Percentiles rank a stretch among this genome's conserved stretches.
Conservation (phyloP, 208 protist species). For the Naegleria fowleri region DNA sequence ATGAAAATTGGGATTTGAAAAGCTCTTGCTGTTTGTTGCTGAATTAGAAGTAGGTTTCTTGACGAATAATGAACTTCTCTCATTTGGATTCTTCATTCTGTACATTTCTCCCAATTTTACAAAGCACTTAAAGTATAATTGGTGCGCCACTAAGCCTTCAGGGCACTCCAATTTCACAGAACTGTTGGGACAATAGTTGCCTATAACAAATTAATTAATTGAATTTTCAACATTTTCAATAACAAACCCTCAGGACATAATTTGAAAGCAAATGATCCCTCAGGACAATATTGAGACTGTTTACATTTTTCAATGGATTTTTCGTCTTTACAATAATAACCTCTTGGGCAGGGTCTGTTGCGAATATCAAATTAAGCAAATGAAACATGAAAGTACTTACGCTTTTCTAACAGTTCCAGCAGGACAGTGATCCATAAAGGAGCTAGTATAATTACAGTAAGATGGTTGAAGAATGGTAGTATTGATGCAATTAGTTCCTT, state of each 20-base stretch:
- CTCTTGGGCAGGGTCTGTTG: background rate
- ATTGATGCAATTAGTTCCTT: background rate
- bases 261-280: background rate
- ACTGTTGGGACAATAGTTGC: too few species aligned
- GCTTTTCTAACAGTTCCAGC: background rate
- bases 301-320: background rate
- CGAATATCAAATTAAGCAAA: too few species aligned
- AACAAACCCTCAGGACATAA: conserved; percentile 29
- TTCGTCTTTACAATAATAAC: background rate
- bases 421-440: background rate
- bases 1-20: background rate
- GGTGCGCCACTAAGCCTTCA: too few species aligned
- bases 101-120: too few species aligned
- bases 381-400: too few species aligned
- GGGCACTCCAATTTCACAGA: too few species aligned
- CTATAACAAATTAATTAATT: too few species aligned
- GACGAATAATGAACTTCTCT: too few species aligned
- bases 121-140: too few species aligned
- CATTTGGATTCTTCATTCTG: too few species aligned
- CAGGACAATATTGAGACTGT: background rate
- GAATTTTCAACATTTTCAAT: conserved; percentile 30
- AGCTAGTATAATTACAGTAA: background rate
- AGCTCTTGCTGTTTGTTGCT: background rate
- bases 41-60: too few species aligned
- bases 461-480: background rate